These are phyloP conservation scores for Royoungia palumana DNA, from an alignment of 768 basidiomycete species.

Conservation along the genomic window DNA sequence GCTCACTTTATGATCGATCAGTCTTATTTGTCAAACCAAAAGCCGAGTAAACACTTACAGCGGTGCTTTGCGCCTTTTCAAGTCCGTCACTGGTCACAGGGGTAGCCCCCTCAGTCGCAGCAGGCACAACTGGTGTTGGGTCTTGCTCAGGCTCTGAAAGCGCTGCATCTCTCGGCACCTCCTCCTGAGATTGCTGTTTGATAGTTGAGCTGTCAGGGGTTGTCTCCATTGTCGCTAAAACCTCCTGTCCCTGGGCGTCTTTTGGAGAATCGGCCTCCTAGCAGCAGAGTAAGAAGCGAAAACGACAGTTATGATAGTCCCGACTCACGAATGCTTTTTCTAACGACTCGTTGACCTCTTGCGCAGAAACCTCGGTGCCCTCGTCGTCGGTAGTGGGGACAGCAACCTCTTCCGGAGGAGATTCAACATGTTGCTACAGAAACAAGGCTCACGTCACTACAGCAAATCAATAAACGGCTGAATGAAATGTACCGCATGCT, in stretches of 20 bases:
- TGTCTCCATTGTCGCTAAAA: slow-evolving; percentile 5
- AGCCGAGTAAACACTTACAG: slow-evolving; percentile 13
- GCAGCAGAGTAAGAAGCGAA: slow-evolving; percentile 1
- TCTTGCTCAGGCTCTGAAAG: slow-evolving; percentile 1
- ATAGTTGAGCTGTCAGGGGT: not conserved
- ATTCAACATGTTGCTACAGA: slow-evolving; percentile 18
- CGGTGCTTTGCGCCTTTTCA: slow-evolving; percentile 2
- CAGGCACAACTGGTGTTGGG: not conserved
- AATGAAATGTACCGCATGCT: slow-evolving; percentile 15
- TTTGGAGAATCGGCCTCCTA: slow-evolving; percentile 33
- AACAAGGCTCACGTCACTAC: slow-evolving; percentile 1
- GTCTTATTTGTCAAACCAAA: not conserved
- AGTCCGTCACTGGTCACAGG: slow-evolving; percentile 5
- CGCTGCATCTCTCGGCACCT: not conserved
- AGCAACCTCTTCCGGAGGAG: slow-evolving; percentile 3
- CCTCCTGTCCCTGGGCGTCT: slow-evolving; percentile 27
- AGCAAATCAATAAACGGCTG: not conserved
- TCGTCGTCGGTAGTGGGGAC: slow-evolving; percentile 28
- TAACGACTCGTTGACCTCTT: slow-evolving; percentile 32
- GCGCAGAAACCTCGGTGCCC: slow-evolving; percentile 25
- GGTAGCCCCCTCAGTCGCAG: slow-evolving; percentile 1
- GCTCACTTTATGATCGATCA: slow-evolving; percentile 8
- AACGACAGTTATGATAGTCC: not conserved
- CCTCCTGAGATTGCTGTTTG: not conserved
- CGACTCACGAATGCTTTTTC: slow-evolving; percentile 24